These are phyloP conservation scores for Mrakia gelida DNA, from an alignment of 768 basidiomycete genomes.

Conservation along the genomic window DNA sequence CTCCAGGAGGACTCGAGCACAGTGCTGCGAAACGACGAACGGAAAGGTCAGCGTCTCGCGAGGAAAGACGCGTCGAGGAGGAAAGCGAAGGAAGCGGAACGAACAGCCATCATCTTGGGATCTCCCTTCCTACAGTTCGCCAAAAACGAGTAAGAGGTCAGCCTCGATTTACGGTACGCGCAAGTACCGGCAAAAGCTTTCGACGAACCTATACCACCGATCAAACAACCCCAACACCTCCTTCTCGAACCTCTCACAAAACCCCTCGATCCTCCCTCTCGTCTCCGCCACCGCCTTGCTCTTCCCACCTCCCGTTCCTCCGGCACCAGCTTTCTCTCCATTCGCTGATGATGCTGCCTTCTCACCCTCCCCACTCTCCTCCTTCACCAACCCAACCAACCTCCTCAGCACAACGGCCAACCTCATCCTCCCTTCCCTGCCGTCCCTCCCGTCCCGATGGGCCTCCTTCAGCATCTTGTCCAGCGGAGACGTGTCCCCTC, in stretches of 20 bases:
- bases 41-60: constrained; percentile 38
- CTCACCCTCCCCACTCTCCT: constrained; percentile 59
- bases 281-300: constrained; percentile 52
- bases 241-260: constrained; percentile 98
- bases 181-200: no score
- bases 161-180: no score
- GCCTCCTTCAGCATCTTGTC: constrained; percentile 28
- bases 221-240: constrained; percentile 97
- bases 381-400: constrained; percentile 80
- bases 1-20: constrained; percentile 90
- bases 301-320: constrained; percentile 5
- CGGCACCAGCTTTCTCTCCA: not conserved
- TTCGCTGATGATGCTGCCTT: not conserved
- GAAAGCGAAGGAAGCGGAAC: constrained; percentile 25
- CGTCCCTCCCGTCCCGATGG: constrained; percentile 47
- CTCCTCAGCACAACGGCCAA: constrained; percentile 82
- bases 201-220: constrained; percentile 66
- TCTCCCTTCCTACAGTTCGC: constrained; percentile 62
- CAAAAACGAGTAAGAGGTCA: no score
- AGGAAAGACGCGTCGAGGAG: not conserved
- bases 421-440: constrained; percentile 78
- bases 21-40: constrained; percentile 60
- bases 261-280: constrained; percentile 86
- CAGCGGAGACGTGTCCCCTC: constrained; percentile 22
- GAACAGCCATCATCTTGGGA: constrained; percentile 98